Evolutionary conservation across 768 basidiomycete species (phyloP).

Genomic region (Trametes cubensis): DNA sequence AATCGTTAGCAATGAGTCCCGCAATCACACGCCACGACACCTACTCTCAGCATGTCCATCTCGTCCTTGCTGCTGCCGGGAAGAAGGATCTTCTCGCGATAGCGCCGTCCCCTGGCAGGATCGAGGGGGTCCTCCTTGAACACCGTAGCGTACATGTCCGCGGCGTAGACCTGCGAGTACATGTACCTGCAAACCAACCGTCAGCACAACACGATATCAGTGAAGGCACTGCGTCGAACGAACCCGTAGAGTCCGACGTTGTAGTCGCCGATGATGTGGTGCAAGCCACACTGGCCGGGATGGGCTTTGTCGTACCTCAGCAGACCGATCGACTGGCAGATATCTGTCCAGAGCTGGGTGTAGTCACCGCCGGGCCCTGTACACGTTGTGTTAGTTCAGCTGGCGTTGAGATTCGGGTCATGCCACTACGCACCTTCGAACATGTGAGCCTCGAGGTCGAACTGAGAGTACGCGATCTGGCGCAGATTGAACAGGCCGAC

Average conservation of each 20-base stretch:
- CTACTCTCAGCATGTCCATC: slow-evolving; percentile 71
- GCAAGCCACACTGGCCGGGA: slow-evolving; percentile 76
- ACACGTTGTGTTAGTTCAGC: too few relatives aligned
- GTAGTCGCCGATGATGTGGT: slow-evolving; percentile 77
- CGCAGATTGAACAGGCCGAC: slow-evolving; percentile 80
- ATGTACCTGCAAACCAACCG: slow-evolving; percentile 42
- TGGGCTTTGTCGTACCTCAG: slow-evolving; percentile 61
- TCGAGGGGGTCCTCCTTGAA: slow-evolving; percentile 80
- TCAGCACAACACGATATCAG: background rate
- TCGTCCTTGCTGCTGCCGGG: slow-evolving; percentile 82
- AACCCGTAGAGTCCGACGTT: slow-evolving; percentile 74
- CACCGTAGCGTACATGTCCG: slow-evolving; percentile 68
- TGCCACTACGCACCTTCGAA: slow-evolving; percentile 51
- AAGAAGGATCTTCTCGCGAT: slow-evolving; percentile 73
- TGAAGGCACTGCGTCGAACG: background rate
- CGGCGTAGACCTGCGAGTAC: slow-evolving; percentile 69
- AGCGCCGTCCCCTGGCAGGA: slow-evolving; percentile 62
- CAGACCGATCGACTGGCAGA: slow-evolving; percentile 70
- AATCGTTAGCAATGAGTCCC: too few relatives aligned
- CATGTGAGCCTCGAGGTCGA: slow-evolving; percentile 74
- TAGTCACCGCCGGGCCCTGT: too few relatives aligned
- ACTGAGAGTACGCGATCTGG: slow-evolving; percentile 82
- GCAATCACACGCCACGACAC: slow-evolving; percentile 1
- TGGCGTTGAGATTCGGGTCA: too few relatives aligned
- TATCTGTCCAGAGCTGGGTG: slow-evolving; percentile 73